phyloP scores from a whole-genome alignment of 768 basidiomycete genomes.

The Hortiboletus flavorubellus region DNA sequence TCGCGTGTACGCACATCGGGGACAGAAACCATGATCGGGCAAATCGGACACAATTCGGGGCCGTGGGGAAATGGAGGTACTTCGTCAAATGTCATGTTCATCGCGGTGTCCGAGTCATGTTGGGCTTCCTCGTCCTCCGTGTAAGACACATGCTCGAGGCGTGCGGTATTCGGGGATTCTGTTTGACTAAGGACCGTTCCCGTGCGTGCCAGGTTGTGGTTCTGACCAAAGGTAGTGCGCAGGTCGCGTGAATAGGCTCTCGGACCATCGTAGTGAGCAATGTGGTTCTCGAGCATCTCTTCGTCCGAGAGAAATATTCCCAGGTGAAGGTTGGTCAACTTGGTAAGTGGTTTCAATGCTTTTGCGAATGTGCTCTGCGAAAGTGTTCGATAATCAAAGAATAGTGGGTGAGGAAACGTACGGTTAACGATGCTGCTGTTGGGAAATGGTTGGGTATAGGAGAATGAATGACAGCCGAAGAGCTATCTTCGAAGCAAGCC shows the following conservation, averaged over 20 bases:
- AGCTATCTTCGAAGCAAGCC: conserved; percentile 61
- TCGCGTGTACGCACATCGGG: conserved; percentile 41
- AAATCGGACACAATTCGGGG: conserved; percentile 36
- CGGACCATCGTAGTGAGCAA: conserved; percentile 29
- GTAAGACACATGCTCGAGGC: conserved; percentile 21
- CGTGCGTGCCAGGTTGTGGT: background rate
- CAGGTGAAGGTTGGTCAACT: conserved; percentile 50
- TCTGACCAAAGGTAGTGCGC: conserved; percentile 9
- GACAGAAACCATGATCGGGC: conserved; percentile 28
- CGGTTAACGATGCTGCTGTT: conserved; percentile 45
- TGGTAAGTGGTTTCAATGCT: conserved; percentile 44
- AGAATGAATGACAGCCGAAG: conserved; percentile 53
- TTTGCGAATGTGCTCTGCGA: conserved; percentile 41
- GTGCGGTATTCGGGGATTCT: conserved; percentile 8
- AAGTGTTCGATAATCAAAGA: conserved; percentile 3
- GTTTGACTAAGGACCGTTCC: conserved; percentile 25
- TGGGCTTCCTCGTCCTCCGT: conserved; percentile 16
- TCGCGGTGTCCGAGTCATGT: background rate
- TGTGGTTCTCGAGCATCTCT: conserved; percentile 45
- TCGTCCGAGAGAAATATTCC: conserved; percentile 63
- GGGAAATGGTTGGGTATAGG: conserved; percentile 54
- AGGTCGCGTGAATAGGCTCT: conserved; percentile 18
- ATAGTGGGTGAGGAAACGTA: conserved; percentile 33
- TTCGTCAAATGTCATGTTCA: conserved; percentile 4
- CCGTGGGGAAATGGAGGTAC: conserved; percentile 29